phyloP scores from a whole-genome alignment of 805 yeast genomes.

The Hanseniaspora lindneri region DNA sequence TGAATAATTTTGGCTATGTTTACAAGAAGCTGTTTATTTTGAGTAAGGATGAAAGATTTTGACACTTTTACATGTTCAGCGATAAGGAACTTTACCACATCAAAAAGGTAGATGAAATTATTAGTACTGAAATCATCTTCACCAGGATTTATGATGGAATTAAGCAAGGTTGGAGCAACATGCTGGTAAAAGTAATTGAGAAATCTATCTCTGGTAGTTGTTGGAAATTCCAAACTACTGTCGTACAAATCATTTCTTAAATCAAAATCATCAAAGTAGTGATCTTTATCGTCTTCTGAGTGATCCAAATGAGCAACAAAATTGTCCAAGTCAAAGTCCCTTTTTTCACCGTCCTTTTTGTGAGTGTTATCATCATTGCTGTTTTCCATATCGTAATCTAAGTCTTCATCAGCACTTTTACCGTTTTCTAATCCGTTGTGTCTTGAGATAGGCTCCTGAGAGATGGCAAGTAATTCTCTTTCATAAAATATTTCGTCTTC shows the following conservation, averaged over 20 bases:
- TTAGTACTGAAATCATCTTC: background rate
- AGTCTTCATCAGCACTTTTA: background rate
- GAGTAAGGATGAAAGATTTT: background rate
- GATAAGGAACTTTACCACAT: constrained; percentile 9
- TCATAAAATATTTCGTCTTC: constrained; percentile 14
- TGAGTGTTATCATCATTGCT: background rate
- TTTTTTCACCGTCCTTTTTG: background rate
- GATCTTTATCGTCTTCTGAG: background rate
- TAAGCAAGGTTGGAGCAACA: background rate
- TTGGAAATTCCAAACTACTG: background rate
- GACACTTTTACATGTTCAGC: constrained; percentile 3
- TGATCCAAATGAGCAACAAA: constrained; percentile 7
- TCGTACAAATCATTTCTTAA: background rate
- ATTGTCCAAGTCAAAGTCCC: background rate
- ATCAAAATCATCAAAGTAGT: background rate
- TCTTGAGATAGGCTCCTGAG: background rate
- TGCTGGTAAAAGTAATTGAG: background rate
- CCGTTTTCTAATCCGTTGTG: background rate
- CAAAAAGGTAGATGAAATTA: constrained; percentile 10
- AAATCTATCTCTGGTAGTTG: background rate
- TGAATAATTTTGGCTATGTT: background rate
- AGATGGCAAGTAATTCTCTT: constrained; percentile 4
- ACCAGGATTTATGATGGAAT: background rate
- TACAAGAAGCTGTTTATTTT: background rate
- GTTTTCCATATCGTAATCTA: constrained; percentile 9